Percentiles rank a stretch among this genome's conserved stretches.
These are phyloP conservation scores for Kodamaea alishanica DNA, from an alignment of 1,139 yeast species.

Conservation along the genomic window DNA sequence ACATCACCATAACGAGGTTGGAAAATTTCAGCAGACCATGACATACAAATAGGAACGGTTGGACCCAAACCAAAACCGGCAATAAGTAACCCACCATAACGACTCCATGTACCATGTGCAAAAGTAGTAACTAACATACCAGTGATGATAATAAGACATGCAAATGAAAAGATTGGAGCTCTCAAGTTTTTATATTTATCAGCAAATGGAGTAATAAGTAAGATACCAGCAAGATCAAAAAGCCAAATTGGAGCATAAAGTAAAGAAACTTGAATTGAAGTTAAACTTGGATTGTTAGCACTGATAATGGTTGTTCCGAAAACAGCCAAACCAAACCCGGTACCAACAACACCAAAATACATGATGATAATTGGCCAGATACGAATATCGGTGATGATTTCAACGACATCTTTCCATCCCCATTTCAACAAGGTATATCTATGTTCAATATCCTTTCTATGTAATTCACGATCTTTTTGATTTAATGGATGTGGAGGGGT, in stretches of 20 bases:
- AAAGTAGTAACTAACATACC: conserved; percentile 77
- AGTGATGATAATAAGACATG: conserved; percentile 63
- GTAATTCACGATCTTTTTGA: conserved; percentile 51
- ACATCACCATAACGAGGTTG: conserved; percentile 72
- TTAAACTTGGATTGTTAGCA: conserved; percentile 57
- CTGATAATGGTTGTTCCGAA: conserved; percentile 81
- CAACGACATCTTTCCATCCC: conserved; percentile 57
- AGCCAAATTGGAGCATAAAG: conserved; percentile 89
- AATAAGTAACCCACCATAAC: conserved; percentile 75
- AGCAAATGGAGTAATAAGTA: conserved; percentile 74
- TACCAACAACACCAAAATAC: conserved; percentile 92
- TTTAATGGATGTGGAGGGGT: conserved; percentile 52
- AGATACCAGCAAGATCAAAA: conserved; percentile 76
- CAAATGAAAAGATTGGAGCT: conserved; percentile 56
- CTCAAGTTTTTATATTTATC: conserved; percentile 61
- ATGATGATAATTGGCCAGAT: conserved; percentile 79
- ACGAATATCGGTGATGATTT: conserved; percentile 59
- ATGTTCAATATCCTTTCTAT: conserved; percentile 59
- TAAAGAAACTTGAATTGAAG: conserved; percentile 68
- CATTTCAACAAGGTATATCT: conserved; percentile 47
- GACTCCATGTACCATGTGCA: conserved; percentile 70
- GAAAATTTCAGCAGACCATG: conserved; percentile 80
- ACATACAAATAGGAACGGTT: conserved; percentile 85
- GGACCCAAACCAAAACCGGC: conserved; percentile 89
- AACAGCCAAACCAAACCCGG: conserved; percentile 81